phyloP scores from a whole-genome alignment of 257 asterid genomes.

The Cinchona pubescens region DNA sequence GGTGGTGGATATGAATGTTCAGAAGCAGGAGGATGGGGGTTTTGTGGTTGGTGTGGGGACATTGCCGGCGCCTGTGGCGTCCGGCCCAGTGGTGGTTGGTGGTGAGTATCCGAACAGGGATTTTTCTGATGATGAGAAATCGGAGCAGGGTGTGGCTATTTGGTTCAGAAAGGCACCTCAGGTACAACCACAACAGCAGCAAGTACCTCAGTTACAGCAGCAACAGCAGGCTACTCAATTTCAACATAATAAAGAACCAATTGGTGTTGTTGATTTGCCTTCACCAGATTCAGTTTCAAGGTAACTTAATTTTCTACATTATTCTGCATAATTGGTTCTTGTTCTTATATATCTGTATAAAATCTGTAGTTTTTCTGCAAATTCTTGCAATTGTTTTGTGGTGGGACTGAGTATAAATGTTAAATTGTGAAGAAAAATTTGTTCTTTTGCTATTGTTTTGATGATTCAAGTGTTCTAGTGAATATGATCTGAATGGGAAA shows the following conservation, averaged over 20 bases:
- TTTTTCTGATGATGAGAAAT: constrained; percentile 74
- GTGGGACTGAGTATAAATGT: neutral
- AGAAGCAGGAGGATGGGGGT: constrained; percentile 56
- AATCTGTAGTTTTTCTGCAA: neutral
- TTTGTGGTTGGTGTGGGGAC: constrained; percentile 16
- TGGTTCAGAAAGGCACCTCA: constrained; percentile 48
- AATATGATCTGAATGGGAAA: constrained; percentile 12
- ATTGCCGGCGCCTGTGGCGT: constrained; percentile 7
- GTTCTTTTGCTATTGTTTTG: neutral
- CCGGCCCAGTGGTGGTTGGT: constrained; percentile 48
- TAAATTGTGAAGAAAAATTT: neutral
- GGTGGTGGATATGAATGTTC: constrained; percentile 32
- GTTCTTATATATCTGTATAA: neutral
- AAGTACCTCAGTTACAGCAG: constrained; percentile 43
- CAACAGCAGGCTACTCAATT: constrained; percentile 46
- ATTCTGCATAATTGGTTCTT: neutral
- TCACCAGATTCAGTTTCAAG: constrained; percentile 94
- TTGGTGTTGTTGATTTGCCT: constrained; percentile 50
- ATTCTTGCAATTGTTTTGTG: too few relatives aligned
- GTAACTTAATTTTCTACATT: constrained; percentile 29
- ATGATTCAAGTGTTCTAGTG: neutral
- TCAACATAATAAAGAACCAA: constrained; percentile 50
- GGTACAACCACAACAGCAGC: constrained; percentile 48
- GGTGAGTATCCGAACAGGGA: constrained; percentile 54
- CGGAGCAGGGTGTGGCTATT: constrained; percentile 49